Conservation (phyloP, 352 stramenopile species). For the Globisporangium echinulatum region DNA sequence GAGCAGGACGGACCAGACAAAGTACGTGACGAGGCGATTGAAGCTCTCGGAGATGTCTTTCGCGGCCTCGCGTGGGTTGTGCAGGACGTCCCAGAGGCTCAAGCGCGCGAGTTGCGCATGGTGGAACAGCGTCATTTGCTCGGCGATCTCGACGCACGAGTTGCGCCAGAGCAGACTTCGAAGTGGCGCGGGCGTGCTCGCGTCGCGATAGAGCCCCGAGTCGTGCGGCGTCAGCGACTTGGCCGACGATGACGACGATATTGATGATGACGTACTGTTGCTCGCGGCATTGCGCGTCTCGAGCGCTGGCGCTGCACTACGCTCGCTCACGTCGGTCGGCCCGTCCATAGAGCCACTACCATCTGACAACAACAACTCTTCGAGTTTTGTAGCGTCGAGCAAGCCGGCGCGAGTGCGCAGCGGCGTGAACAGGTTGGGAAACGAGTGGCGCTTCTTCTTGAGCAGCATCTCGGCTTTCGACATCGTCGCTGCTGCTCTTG, state of each 20-base stretch:
- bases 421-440: slow-evolving; percentile 46
- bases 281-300: slow-evolving; percentile 5
- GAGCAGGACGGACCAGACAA: slow-evolving; percentile 70
- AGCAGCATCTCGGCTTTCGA: slow-evolving; percentile 17
- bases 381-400: slow-evolving; percentile 9
- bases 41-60: slow-evolving; percentile 57
- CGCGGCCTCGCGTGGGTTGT: slow-evolving; percentile 31
- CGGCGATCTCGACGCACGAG: slow-evolving; percentile 44
- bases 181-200: slow-evolving; percentile 31
- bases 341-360: not conserved
- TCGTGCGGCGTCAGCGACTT: slow-evolving; percentile 23
- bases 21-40: slow-evolving; percentile 57
- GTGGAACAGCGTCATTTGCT: slow-evolving; percentile 65
- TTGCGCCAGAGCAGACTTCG: slow-evolving; percentile 44
- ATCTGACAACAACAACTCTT: slow-evolving; percentile 4
- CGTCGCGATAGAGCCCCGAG: slow-evolving; percentile 36
- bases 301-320: not conserved
- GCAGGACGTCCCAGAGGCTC: slow-evolving; percentile 53
- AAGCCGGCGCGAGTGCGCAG: slow-evolving; percentile 7
- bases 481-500: slow-evolving; percentile 14
- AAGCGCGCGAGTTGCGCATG: slow-evolving; percentile 40
- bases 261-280: not conserved
- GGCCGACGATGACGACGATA: not conserved
- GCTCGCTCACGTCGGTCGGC: not conserved
- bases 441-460: slow-evolving; percentile 61